Evolutionary conservation across 345 rosid genomes (phyloP), one percentile per base, ranked within the genome.

Genomic region (Pugionium cornutum): DNA sequence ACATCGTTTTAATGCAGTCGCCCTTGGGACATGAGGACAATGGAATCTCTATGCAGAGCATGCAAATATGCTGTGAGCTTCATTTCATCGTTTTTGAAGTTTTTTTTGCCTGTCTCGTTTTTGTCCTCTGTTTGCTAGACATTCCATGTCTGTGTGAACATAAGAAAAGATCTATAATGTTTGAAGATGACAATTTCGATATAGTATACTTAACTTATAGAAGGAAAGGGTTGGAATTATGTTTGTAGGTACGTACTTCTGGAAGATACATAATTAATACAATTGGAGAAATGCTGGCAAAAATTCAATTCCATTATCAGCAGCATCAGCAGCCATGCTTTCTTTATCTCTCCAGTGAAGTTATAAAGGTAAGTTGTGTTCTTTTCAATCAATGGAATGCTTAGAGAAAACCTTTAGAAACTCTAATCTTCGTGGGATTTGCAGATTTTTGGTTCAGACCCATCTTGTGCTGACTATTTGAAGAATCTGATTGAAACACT

Each of bases 11-110:
- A 64, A 47, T 80, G 80, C 66, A 94, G 99, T 75, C 96, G 97
- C 84, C 96, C 99, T 68, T 95, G 99, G 97, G 99, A 91, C 77
- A 85, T 87, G 99, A 83, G 92, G 76, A 95, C 96, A 9, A 95
- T 95, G 99, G 99, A 95, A 74, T 87, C 99, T 75, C 84, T 95
- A 60, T 95, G 97, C 72, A 90, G 99, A 78, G 97, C 96, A 71
- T 95, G 99, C 82, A 95, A 95, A 86, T 91, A 90, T 70, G 99
- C 99, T 74, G 99, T 95, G 82, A 85, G 99, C 9, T 58, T 70
- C 64, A 27, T 69, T 54, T 64, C 45, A 46, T 46, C 34, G 3
- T 54, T 40, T 58, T 45, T 25, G 1, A 51, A 35, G 36, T 47
- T 55, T 36, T 34, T 56, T 25, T 36, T 44, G 44, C 43, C 47